Evolutionary conservation across 331 rosid genomes (phyloP).

Genomic region (Stylosanthes scabra): DNA sequence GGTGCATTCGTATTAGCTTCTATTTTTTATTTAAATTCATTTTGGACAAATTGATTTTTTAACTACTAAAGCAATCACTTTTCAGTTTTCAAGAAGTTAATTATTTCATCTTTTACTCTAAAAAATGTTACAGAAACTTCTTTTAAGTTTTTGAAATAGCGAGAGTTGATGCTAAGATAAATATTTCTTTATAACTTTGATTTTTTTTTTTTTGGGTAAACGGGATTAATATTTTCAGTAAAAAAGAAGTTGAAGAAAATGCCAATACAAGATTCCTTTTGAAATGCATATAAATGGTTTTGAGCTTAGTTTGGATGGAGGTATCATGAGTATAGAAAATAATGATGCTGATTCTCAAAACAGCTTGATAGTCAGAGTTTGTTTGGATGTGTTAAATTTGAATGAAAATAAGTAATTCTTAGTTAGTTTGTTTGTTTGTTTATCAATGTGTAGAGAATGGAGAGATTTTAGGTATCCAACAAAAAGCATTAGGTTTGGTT

Average conservation of each 20-base stretch:
- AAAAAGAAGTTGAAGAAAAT: no score
- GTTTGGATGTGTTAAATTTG: not conserved
- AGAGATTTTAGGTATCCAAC: constrained; percentile 68
- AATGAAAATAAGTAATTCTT: not conserved
- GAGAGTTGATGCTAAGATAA: not conserved
- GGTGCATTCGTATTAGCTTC: no score
- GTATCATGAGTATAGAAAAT: not conserved
- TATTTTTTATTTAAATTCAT: no score
- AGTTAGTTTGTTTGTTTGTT: not conserved
- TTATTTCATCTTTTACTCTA: no score
- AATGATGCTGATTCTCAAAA: not conserved
- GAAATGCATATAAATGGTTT: not conserved
- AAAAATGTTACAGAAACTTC: no score
- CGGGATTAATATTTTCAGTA: no score
- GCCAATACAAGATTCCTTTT: not conserved
- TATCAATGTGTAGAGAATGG: constrained; percentile 72
- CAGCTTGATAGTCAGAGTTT: not conserved
- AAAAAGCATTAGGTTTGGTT: constrained; percentile 60
- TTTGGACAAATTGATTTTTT: no score
- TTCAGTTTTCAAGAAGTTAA: no score
- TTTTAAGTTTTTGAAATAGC: no score
- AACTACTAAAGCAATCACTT: no score
- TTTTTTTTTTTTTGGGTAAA: not conserved
- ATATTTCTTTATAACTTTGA: not conserved
- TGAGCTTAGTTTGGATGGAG: not conserved